Percentiles rank a stretch among this genome's conserved stretches.
Evolutionary conservation across 2,329 filamentous ascomycete genomes (phyloP).

Genomic region (Colletotrichum liaoningense): DNA sequence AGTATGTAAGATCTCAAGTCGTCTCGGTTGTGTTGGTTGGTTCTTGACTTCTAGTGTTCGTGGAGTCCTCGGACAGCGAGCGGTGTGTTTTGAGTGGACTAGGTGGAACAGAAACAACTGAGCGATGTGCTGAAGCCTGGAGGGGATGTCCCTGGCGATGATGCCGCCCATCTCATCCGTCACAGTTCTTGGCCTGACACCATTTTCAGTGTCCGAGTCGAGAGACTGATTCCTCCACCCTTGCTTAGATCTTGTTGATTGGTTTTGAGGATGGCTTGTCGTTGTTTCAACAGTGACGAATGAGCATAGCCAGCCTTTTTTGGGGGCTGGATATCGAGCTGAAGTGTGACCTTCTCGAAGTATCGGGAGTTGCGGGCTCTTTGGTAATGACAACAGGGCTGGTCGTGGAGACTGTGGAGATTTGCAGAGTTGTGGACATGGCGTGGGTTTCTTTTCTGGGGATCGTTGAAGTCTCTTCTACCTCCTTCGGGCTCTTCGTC

Average conservation of each 20-base stretch:
- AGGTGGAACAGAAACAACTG: neutral
- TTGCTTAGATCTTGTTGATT: neutral
- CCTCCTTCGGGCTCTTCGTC: no score
- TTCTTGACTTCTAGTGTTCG: neutral
- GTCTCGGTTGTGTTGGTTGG: neutral
- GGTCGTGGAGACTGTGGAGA: no score
- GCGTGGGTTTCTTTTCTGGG: no score
- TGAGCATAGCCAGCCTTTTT: neutral
- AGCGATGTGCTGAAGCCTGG: neutral
- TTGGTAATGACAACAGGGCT: neutral
- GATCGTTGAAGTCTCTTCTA: no score
- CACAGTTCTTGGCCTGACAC: neutral
- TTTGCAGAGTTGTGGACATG: no score
- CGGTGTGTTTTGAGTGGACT: neutral
- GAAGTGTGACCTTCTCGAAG: neutral
- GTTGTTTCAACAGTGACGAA: neutral
- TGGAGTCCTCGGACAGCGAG: neutral
- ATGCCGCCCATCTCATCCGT: neutral
- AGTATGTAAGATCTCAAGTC: neutral
- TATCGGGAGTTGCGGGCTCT: neutral
- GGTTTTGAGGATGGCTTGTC: neutral
- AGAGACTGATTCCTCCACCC: no score
- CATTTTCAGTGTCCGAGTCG: neutral
- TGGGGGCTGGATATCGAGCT: neutral
- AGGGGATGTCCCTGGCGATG: conserved; percentile 27